Evolutionary conservation across 768 basidiomycete species (phyloP), one percentile per base, ranked within the genome.

Genomic region (Trametes meyenii): DNA sequence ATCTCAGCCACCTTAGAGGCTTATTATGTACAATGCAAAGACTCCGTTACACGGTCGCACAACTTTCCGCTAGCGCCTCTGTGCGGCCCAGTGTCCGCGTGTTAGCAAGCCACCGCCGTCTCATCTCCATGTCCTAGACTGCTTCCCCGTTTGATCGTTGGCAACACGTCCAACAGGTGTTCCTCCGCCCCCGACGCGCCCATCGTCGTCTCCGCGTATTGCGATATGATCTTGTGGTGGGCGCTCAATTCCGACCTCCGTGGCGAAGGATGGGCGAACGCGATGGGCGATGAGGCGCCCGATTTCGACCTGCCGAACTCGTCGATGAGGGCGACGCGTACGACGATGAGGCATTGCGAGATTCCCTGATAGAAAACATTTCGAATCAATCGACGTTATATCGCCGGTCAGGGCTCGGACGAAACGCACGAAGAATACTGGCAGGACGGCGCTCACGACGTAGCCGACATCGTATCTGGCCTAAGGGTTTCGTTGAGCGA

Each of bases 261-360:
- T 33, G 3, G 29, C 29, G 29, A 33, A n/a, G 40, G 40, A 12
- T 42, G 40, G 13, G 40, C 40, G 40, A 42, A 42, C 13, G 40
- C 13, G 40, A 42, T 13, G 14, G 40, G 40, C 40, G 40, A 42
- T 3, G 40, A 5, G 40, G 14, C 13, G 4, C n/a, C 40, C n/a
- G 40, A 14, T n/a, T n/a, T 42, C 21, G 46, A 48, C 21, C 14
- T 48, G 46, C 56, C 57, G 58, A 26, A 48, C 43, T 59, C 58
- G 26, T 44, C 51, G 23, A 40, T 11, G 21, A 70, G 62, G 14
- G 66, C 69, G 46, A 70, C 58, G 38, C 64, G 68, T 16, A 64
- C 66, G 29, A 66, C 68, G 55, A 69, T 68, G 46, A 71, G 63
- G 46, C 64, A 60, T 46, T 71, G 70, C 7, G 70, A 71, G 29